phyloP scores from a whole-genome alignment of 2,329 filamentous ascomycete genomes.

The Aspergillus cejpii region DNA sequence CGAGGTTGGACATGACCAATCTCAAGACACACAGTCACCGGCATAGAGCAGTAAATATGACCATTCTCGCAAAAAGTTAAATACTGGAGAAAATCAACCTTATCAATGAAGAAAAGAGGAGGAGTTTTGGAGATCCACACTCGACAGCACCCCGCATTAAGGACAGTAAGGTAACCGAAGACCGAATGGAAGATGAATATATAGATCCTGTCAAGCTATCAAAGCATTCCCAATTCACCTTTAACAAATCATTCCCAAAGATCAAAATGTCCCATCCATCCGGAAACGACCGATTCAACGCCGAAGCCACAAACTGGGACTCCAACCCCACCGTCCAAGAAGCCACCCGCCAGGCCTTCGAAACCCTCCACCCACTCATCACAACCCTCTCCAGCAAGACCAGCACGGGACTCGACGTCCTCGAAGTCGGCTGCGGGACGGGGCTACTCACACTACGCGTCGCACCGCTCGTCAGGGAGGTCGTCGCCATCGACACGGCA shows the following conservation, averaged over 20 bases:
- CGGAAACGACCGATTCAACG: conserved; percentile 46
- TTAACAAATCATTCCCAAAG: background rate
- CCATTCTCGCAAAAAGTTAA: too few relatives aligned
- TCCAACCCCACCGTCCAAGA: conserved; percentile 46
- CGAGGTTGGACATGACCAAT: too few relatives aligned
- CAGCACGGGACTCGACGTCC: conserved; percentile 36
- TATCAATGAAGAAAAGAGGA: background rate
- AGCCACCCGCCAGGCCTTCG: conserved; percentile 41
- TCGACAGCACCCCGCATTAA: background rate
- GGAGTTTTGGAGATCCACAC: too few relatives aligned
- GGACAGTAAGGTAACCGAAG: too few relatives aligned
- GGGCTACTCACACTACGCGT: conserved; percentile 49
- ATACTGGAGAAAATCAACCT: background rate
- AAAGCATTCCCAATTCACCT: background rate
- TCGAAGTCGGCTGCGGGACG: conserved; percentile 54
- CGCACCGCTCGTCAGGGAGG: conserved; percentile 43
- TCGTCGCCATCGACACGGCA: conserved; percentile 51
- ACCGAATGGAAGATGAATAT: background rate
- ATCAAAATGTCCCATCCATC: conserved; percentile 14
- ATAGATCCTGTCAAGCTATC: background rate
- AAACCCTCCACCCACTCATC: conserved; percentile 39
- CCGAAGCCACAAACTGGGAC: conserved; percentile 51
- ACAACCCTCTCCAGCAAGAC: conserved; percentile 9
- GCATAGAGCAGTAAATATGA: too few relatives aligned
- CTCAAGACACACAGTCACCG: too few relatives aligned